phyloP scores from a whole-genome alignment of 1,284 basidiomycete genomes.

The Trametes polyzona region DNA sequence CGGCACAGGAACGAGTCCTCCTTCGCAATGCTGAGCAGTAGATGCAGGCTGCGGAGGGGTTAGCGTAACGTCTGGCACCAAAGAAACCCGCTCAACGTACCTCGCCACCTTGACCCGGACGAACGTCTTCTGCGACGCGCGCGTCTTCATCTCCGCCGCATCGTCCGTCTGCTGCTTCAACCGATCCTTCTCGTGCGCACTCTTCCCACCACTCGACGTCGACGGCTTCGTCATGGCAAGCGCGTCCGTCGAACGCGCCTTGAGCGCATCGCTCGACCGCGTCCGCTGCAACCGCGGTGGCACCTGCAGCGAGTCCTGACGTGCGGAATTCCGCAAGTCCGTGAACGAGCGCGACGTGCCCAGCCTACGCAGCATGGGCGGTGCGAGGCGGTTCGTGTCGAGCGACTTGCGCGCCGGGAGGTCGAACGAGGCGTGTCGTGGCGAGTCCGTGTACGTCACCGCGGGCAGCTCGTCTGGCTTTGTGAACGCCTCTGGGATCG shows the following conservation, averaged over 20 bases:
- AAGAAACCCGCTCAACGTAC: conserved; percentile 43
- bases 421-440: conserved; percentile 34
- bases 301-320: conserved; percentile 39
- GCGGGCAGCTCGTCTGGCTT: conserved; percentile 20
- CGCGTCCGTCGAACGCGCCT: conserved; percentile 16
- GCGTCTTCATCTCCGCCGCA: conserved; percentile 77
- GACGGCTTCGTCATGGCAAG: conserved; percentile 16
- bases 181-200: conserved; percentile 23
- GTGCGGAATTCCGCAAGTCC: conserved; percentile 55
- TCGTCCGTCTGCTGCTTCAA: conserved; percentile 43
- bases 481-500: conserved; percentile 16
- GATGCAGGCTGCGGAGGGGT: conserved; percentile 51
- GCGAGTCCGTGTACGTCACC: conserved; percentile 23
- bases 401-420: conserved; percentile 30
- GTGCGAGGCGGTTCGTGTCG: conserved; percentile 29
- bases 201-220: conserved; percentile 15
- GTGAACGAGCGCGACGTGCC: conserved; percentile 72
- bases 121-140: conserved; percentile 83
- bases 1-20: conserved; percentile 74
- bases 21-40: conserved; percentile 72
- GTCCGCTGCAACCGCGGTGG: conserved; percentile 35
- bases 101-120: conserved; percentile 80
- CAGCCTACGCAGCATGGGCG: conserved; percentile 51
- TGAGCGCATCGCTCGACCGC: conserved; percentile 34
- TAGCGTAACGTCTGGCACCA: background rate